Percentiles rank a stretch among this genome's conserved stretches.
Conservation (phyloP, 2,329 filamentous ascomycete genomes). For the Trichoderma aggressivum region DNA sequence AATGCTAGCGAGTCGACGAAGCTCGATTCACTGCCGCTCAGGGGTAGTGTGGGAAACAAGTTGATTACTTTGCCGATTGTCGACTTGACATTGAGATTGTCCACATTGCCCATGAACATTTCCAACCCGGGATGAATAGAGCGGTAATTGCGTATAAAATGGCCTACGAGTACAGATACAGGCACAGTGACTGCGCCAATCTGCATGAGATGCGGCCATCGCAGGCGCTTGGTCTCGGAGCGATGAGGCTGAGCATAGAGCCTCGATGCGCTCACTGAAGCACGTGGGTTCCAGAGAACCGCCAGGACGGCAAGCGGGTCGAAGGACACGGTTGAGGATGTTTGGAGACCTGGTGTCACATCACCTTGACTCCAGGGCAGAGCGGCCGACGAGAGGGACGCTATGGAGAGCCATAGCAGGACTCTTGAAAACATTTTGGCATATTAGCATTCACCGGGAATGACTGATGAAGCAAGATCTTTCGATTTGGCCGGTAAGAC, state of each 20-base stretch:
- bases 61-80: background rate
- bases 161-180: background rate
- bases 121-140: background rate
- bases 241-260: background rate
- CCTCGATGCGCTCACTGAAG: background rate
- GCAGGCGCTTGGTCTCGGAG: background rate
- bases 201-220: background rate
- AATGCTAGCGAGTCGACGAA: background rate
- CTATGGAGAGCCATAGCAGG: background rate
- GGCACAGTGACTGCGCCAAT: background rate
- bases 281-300: background rate
- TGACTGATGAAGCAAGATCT: background rate
- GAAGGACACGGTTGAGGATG: background rate
- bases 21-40: background rate
- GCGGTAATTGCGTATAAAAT: background rate
- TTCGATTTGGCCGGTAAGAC: background rate
- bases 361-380: background rate
- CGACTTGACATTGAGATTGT: background rate
- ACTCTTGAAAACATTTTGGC: background rate
- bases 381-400: background rate
- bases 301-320: background rate
- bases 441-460: background rate
- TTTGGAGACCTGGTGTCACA: background rate
- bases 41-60: background rate
- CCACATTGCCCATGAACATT: background rate